These are phyloP conservation scores for Candida argentea DNA, from an alignment of 805 yeast species.

Conservation along the genomic window DNA sequence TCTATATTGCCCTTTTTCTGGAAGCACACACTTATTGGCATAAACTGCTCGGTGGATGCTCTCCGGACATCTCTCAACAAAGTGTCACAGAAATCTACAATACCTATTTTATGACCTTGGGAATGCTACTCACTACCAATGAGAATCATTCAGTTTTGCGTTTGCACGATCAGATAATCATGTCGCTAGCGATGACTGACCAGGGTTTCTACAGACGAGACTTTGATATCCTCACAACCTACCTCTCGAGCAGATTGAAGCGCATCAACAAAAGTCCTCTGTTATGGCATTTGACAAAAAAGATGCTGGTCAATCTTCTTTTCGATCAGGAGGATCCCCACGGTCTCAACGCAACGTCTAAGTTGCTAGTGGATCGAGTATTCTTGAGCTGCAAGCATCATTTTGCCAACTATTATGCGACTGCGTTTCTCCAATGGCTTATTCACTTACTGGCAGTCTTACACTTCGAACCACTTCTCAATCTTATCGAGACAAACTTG, in stretches of 20 bases:
- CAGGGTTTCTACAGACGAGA: conserved; percentile 8
- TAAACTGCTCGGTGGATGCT: neutral
- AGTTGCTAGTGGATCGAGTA: conserved; percentile 6
- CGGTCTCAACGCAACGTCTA: neutral
- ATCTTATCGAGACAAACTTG: neutral
- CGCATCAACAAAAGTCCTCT: conserved; percentile 31
- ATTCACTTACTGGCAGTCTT: conserved; percentile 6
- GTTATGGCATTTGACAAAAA: conserved; percentile 25
- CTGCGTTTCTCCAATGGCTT: conserved; percentile 22
- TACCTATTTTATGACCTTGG: conserved; percentile 21
- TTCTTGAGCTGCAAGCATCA: conserved; percentile 23
- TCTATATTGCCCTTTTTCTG: conserved; percentile 21
- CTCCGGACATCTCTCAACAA: too few relatives aligned
- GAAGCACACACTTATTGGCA: conserved; percentile 24
- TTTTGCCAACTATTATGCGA: conserved; percentile 30
- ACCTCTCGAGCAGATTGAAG: conserved; percentile 17
- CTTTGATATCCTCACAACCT: conserved; percentile 21
- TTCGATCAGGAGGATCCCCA: neutral
- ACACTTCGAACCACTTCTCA: neutral
- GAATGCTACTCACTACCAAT: conserved; percentile 26
- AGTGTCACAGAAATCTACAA: conserved; percentile 8
- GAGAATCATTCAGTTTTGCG: conserved; percentile 24
- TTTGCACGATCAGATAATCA: conserved; percentile 17
- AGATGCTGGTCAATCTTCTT: conserved; percentile 9
- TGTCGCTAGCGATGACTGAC: conserved; percentile 4